Percentiles rank a stretch among this genome's conserved stretches.
These are phyloP conservation scores for Rhizophora mangle DNA, from an alignment of 345 rosid species.

Conservation along the genomic window DNA sequence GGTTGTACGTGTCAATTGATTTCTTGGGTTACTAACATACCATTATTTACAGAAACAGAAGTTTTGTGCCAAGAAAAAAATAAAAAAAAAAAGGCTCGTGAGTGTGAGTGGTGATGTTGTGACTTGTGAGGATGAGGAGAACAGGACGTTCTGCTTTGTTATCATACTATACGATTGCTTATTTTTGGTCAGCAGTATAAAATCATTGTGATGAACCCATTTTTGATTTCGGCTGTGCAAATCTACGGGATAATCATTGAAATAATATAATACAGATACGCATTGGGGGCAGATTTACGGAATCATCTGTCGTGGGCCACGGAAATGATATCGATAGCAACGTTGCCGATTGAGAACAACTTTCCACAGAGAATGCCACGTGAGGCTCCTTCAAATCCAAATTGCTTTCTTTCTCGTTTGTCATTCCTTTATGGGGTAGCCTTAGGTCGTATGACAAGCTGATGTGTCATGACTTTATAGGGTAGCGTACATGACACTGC, in stretches of 20 bases:
- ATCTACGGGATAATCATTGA: conserved; percentile 12
- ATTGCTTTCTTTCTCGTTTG: not conserved
- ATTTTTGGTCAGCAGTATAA: not conserved
- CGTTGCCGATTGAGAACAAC: conserved; percentile 9
- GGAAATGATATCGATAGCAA: conserved; percentile 25
- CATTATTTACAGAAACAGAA: no score
- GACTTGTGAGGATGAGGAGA: no score
- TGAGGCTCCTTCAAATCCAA: not conserved
- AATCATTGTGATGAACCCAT: not conserved
- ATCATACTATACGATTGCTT: no score
- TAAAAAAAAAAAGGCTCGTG: no score
- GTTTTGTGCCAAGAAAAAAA: no score
- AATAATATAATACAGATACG: not conserved
- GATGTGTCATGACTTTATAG: not conserved
- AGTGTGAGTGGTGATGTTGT: no score
- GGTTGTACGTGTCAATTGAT: no score
- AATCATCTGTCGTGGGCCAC: not conserved
- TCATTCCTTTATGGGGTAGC: not conserved
- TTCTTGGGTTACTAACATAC: no score
- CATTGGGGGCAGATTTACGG: not conserved
- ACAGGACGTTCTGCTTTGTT: no score
- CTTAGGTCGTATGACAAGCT: not conserved
- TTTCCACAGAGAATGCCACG: conserved; percentile 25
- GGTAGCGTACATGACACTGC: no score
- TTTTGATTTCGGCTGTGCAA: not conserved